Conservation (phyloP, 2,329 filamentous ascomycete species). For the Aureobasidium sp. region DNA sequence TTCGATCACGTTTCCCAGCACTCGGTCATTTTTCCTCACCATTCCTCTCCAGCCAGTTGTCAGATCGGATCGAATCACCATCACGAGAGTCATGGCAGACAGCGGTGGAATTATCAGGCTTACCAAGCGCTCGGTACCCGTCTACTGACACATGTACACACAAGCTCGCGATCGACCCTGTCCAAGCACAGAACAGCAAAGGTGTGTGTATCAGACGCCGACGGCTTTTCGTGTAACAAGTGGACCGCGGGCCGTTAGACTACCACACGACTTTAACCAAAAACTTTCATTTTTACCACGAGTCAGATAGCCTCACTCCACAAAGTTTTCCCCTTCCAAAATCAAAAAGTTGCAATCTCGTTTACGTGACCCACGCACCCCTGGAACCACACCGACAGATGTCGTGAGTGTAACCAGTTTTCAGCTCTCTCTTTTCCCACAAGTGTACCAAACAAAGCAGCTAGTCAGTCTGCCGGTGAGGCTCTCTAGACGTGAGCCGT, state of each 20-base stretch:
- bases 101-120: not conserved
- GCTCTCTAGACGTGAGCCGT: too few relatives aligned
- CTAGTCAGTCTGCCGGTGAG: not conserved
- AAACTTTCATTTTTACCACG: not conserved
- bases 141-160: not conserved
- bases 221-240: not conserved
- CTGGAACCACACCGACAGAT: too few relatives aligned
- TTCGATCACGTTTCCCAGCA: too few relatives aligned
- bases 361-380: too few relatives aligned
- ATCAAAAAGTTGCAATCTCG: too few relatives aligned
- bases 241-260: not conserved
- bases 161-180: not conserved
- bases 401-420: too few relatives aligned
- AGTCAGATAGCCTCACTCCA: not conserved
- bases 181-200: not conserved
- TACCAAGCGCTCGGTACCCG: not conserved
- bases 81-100: not conserved
- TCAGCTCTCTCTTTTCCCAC: too few relatives aligned
- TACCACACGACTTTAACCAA: not conserved
- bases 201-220: too few relatives aligned
- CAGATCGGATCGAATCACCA: not conserved
- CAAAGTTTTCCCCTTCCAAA: not conserved
- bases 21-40: too few relatives aligned
- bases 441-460: not conserved
- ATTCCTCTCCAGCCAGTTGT: too few relatives aligned